Base-by-base conservation (phyloP, 768 basidiomycete genomes). In the Trametes gibbosa region DNA sequence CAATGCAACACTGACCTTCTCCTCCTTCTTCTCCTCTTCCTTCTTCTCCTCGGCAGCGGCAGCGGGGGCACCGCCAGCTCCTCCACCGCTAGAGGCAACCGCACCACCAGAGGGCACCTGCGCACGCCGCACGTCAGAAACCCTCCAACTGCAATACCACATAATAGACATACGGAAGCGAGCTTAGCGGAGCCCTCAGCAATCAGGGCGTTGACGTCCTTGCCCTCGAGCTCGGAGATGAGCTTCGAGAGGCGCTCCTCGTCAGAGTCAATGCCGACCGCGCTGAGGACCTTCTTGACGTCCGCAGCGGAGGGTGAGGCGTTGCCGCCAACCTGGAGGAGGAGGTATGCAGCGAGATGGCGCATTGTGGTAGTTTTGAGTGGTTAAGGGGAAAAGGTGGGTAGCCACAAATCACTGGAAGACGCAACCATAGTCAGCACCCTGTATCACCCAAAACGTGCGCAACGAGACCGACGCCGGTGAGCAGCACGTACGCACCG, bases 291-390 rank as follows among this genome's bases (percentile, higher is more conserved):
- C 69, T 86, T 86, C 79, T 86, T 93, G 79, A 99, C 81, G 73
- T 98, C 95, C 46, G 70, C 82, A 54, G 90, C 91, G 61, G 88
- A 86, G 63, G 97, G 95, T 63, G 82, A 84, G 69, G 86, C 77
- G 71, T 98, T 98, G 56, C 97, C 97, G 66, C 94, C 97, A 72
- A 86, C 83, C 75, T 90, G 89, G 78, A 98, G 94, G 74, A 99
- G 93, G 61, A 99, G 86, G 82, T 97, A 98, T 66, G 94, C 92
- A 78, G 94, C 95, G 75, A 98, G 79, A 73, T 94, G 79, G 77
- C 90, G 90, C 92, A 94, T 94, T 89, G 51, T 57, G 58, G 16
- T 62, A 50, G 61, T 51, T 62, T 62, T 66, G 59, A 55, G 58
- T 70, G 68, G 64, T 75, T 63, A 63, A 63, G 66, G 68, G n/a